Conservation (phyloP, 192 early-diverging fungal genomes). For the Coemansia sp. region DNA sequence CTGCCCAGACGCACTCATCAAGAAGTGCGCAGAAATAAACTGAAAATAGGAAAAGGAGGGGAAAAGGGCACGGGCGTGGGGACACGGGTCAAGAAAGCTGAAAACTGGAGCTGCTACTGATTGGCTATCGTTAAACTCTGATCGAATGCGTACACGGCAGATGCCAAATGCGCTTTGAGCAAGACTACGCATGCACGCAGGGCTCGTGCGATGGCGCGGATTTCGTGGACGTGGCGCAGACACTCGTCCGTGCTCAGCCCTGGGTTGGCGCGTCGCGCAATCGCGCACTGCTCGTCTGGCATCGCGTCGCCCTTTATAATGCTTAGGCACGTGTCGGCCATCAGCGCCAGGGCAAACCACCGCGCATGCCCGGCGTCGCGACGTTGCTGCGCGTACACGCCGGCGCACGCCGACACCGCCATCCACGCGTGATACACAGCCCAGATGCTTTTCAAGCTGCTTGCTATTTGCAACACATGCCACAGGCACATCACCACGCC, state of each 20-base stretch:
- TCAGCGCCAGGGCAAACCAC: conserved; percentile 43
- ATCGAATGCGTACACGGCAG: conserved; percentile 4
- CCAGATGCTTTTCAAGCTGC: conserved; percentile 31
- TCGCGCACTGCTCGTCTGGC: conserved; percentile 31
- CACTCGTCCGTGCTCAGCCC: conserved; percentile 37
- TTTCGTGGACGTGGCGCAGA: conserved; percentile 49
- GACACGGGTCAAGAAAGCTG: too few relatives aligned
- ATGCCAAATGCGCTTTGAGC: conserved; percentile 30
- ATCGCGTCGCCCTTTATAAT: conserved; percentile 13
- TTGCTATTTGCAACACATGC: conserved; percentile 19
- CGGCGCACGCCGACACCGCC: conserved; percentile 38
- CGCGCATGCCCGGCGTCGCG: conserved; percentile 40
- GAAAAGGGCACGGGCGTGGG: background rate
- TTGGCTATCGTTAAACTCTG: conserved; percentile 15
- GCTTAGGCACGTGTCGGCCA: conserved; percentile 28
- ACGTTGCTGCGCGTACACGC: conserved; percentile 40
- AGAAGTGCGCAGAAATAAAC: background rate
- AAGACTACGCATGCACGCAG: conserved; percentile 25
- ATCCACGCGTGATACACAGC: conserved; percentile 41
- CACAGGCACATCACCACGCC: conserved; percentile 16
- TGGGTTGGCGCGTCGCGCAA: conserved; percentile 37
- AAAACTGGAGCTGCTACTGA: conserved; percentile 6
- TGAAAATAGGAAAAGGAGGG: conserved; percentile 1
- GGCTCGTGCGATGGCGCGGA: conserved; percentile 32
- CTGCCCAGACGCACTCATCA: background rate